Percentiles rank a stretch among this genome's conserved stretches.
Evolutionary conservation across 192 early-diverging fungal genomes (phyloP).

Genomic region (Rhizophagus sp.): DNA sequence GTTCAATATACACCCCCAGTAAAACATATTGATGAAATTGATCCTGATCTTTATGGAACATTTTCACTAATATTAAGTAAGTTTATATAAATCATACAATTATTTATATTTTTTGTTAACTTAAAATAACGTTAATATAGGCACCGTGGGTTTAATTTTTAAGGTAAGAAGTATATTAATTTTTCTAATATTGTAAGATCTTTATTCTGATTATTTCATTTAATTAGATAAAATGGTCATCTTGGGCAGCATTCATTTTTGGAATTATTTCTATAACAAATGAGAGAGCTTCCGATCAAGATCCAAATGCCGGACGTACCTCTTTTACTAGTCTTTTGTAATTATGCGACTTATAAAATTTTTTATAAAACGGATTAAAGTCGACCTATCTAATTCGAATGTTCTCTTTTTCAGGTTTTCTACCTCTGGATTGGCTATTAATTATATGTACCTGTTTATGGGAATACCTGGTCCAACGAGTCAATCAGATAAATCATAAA

Average conservation of each 20-base stretch:
- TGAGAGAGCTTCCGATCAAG: constrained; percentile 9
- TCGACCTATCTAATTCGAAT: background rate
- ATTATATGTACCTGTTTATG: constrained; percentile 14
- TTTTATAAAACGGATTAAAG: background rate
- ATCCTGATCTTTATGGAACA: constrained; percentile 8
- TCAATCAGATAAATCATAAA: background rate
- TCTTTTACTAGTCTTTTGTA: background rate
- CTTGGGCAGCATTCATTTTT: constrained; percentile 7
- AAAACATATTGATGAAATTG: constrained; percentile 19
- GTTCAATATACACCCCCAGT: background rate
- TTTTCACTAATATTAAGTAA: constrained; percentile 14
- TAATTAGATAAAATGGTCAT: constrained; percentile 16
- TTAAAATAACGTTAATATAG: background rate
- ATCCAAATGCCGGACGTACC: constrained; percentile 2
- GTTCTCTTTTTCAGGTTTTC: background rate
- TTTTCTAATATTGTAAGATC: background rate
- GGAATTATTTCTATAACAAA: constrained; percentile 8
- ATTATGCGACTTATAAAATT: background rate
- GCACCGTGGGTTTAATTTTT: background rate
- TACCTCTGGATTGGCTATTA: background rate
- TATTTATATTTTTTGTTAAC: background rate
- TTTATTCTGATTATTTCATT: too few relatives aligned
- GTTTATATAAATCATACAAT: background rate
- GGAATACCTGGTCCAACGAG: background rate
- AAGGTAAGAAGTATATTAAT: background rate